Percentiles rank a stretch among this genome's conserved stretches.
Evolutionary conservation across 148 eudicot genomes (phyloP).

Genomic region (Gaultheria prostrata): DNA sequence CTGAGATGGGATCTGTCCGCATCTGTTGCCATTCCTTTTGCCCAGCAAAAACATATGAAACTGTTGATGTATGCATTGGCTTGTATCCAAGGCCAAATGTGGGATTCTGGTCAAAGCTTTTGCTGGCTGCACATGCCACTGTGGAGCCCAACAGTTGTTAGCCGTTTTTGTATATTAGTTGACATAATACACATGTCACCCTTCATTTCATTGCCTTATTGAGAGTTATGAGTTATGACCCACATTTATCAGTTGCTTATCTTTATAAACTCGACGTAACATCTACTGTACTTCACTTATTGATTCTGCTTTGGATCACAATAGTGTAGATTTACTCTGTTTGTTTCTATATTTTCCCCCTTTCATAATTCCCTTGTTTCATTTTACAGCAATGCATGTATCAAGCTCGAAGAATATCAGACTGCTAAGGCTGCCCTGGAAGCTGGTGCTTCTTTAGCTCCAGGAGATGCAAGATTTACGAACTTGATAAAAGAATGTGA

Average conservation of each 20-base stretch:
- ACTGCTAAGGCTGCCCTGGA: constrained; percentile 84
- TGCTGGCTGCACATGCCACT: not conserved
- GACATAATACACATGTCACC: not conserved
- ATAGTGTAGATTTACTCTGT: not conserved
- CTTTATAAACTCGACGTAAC: not conserved
- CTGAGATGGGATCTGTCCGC: not conserved
- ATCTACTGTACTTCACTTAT: not conserved
- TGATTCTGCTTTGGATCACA: not conserved
- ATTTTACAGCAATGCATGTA: constrained; percentile 59
- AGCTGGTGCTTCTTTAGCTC: constrained; percentile 71
- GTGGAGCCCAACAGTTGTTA: not conserved
- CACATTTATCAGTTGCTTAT: not conserved
- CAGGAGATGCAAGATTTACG: constrained; percentile 66
- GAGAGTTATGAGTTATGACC: not conserved
- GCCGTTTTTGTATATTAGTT: not conserved
- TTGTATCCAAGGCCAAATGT: not conserved
- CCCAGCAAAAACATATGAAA: not conserved
- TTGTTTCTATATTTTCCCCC: not conserved
- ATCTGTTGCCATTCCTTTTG: not conserved
- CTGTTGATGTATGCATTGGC: not conserved
- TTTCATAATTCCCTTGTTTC: not conserved
- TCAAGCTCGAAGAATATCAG: constrained; percentile 92
- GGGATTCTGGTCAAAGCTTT: not conserved
- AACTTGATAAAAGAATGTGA: constrained; percentile 81
- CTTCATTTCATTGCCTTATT: not conserved